Percentiles rank a stretch among this genome's conserved stretches.
phyloP scores from a whole-genome alignment of 2,329 filamentous ascomycete genomes.

The Fusarium armeniacum region DNA sequence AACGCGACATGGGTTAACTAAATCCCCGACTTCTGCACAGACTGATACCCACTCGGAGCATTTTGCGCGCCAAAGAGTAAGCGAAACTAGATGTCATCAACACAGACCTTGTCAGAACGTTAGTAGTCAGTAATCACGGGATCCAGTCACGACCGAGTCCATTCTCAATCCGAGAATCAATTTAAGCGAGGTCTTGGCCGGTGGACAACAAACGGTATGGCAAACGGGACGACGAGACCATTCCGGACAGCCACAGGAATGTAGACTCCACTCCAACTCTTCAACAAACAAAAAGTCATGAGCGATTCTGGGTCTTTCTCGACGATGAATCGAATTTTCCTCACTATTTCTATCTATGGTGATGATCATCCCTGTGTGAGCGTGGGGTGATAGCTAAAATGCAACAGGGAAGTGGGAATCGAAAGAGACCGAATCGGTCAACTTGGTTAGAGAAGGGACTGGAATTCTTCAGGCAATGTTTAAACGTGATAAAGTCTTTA shows the following conservation, averaged over 20 bases:
- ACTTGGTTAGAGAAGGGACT: neutral
- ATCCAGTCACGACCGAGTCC: too few relatives aligned
- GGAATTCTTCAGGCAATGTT: constrained; percentile 8
- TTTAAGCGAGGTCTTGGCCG: neutral
- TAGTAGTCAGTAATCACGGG: neutral
- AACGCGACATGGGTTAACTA: rapidly evolving
- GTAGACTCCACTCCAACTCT: neutral
- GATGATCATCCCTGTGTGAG: neutral
- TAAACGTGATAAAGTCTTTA: neutral
- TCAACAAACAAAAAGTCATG: neutral
- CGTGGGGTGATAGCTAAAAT: neutral
- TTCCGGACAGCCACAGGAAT: constrained; percentile 18
- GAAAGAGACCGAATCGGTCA: neutral
- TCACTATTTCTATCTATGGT: neutral
- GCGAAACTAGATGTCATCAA: neutral
- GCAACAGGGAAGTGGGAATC: too few relatives aligned
- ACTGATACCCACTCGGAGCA: neutral
- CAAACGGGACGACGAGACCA: neutral
- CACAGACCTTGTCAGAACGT: neutral
- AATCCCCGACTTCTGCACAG: neutral
- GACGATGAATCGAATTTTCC: constrained; percentile 14
- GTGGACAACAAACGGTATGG: neutral
- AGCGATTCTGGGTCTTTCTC: neutral
- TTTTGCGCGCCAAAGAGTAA: neutral
- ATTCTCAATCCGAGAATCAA: neutral